These are phyloP conservation scores for Pseudonitzschia multiseries DNA, from an alignment of 108 stramenopile genomes.

Conservation along the genomic window DNA sequence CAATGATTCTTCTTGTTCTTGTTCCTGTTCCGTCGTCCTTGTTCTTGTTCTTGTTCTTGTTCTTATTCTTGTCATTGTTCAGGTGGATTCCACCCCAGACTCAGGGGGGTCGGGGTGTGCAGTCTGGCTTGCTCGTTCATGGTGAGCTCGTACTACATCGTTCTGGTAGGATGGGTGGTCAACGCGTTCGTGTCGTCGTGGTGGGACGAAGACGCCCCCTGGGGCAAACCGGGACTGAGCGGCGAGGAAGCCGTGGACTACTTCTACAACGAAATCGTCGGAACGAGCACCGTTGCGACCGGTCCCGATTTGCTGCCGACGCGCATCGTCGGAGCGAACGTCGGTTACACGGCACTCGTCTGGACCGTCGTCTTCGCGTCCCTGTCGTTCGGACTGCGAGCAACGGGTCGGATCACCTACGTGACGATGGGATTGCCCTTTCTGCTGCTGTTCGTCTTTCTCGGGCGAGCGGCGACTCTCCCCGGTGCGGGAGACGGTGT, in stretches of 20 bases:
- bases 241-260: slow-evolving; percentile 44
- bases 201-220: slow-evolving; percentile 34
- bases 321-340: slow-evolving; percentile 47
- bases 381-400: slow-evolving; percentile 47
- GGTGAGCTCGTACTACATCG: slow-evolving; percentile 53
- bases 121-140: slow-evolving; percentile 42
- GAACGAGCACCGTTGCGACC: slow-evolving; percentile 44
- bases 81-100: slow-evolving; percentile 38
- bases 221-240: slow-evolving; percentile 31
- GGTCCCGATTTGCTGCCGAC: slow-evolving; percentile 45
- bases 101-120: slow-evolving; percentile 52
- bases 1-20: neutral
- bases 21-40: neutral
- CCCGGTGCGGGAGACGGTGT: slow-evolving; percentile 44
- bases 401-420: slow-evolving; percentile 56
- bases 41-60: neutral
- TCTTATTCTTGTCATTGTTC: neutral
- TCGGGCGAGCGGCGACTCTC: slow-evolving; percentile 42
- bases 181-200: slow-evolving; percentile 53
- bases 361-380: slow-evolving; percentile 42
- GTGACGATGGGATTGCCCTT: slow-evolving; percentile 57
- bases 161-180: slow-evolving; percentile 49
- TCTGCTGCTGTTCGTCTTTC: slow-evolving; percentile 50
- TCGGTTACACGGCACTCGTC: slow-evolving; percentile 43
- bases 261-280: slow-evolving; percentile 39